Conservation (phyloP, 192 early-diverging fungal genomes). For the Mortierella hygrophila region DNA sequence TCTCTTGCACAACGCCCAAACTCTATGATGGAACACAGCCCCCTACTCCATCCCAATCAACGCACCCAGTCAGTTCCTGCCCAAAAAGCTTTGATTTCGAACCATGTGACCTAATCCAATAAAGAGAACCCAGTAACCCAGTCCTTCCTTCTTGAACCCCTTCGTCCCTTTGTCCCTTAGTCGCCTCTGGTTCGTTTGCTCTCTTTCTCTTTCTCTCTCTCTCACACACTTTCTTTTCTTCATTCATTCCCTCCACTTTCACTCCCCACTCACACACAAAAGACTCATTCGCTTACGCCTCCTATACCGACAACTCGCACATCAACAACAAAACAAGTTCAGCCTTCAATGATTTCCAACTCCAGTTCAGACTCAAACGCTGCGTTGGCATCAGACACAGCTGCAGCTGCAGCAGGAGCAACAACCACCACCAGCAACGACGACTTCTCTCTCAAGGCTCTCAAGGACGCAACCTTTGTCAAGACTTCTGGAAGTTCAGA, state of each 20-base stretch:
- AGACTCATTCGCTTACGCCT: neutral
- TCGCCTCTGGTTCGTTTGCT: neutral
- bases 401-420: neutral
- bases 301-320: neutral
- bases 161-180: neutral
- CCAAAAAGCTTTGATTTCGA: neutral
- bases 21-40: neutral
- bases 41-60: neutral
- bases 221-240: neutral
- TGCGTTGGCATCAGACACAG: slow-evolving; percentile 4
- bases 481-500: neutral
- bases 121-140: neutral
- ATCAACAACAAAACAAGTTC: neutral
- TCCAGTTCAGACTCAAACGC: slow-evolving; percentile 8
- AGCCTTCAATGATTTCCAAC: slow-evolving; percentile 16
- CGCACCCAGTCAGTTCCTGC: neutral
- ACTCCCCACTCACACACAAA: neutral
- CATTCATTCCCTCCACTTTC: neutral
- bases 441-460: neutral
- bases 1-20: neutral
- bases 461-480: neutral
- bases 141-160: neutral
- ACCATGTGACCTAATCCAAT: neutral
- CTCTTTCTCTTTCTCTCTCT: too few relatives aligned
- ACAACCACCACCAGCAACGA: neutral